Conservation (phyloP, 192 early-diverging fungal species). For the Podila epicladia region DNA sequence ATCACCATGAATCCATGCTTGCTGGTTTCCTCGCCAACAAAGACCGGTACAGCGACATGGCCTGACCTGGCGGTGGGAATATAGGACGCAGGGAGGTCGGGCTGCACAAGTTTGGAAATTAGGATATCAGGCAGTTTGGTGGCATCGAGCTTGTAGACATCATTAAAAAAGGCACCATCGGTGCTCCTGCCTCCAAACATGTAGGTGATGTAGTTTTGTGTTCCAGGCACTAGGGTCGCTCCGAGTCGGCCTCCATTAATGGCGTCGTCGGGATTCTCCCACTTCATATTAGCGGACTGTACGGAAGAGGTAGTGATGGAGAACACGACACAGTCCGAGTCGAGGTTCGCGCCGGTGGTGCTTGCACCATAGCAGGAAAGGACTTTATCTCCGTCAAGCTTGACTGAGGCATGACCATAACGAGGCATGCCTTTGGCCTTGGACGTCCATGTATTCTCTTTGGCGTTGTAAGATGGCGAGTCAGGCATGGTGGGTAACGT, state of each 20-base stretch:
- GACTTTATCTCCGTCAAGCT: slow-evolving; percentile 7
- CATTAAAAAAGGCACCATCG: neutral
- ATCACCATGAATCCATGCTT: slow-evolving; percentile 27
- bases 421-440: slow-evolving; percentile 7
- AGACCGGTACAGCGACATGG: slow-evolving; percentile 19
- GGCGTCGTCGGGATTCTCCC: slow-evolving; percentile 4
- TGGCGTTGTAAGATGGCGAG: slow-evolving; percentile 16
- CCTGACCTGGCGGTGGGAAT: slow-evolving; percentile 13
- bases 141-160: slow-evolving; percentile 27
- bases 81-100: neutral
- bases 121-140: slow-evolving; percentile 5
- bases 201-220: slow-evolving; percentile 6
- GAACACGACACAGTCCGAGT: slow-evolving; percentile 30
- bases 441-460: slow-evolving; percentile 8
- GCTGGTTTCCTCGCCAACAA: neutral
- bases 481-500: neutral
- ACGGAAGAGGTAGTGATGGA: slow-evolving; percentile 7
- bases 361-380: slow-evolving; percentile 24
- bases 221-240: slow-evolving; percentile 5
- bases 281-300: neutral
- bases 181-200: slow-evolving; percentile 35
- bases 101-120: slow-evolving; percentile 12
- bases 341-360: neutral
- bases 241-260: slow-evolving; percentile 8
- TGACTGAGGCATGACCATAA: slow-evolving; percentile 29